Conservation (phyloP, 139 green algal genomes). For the Chlorella sorokiniana region DNA sequence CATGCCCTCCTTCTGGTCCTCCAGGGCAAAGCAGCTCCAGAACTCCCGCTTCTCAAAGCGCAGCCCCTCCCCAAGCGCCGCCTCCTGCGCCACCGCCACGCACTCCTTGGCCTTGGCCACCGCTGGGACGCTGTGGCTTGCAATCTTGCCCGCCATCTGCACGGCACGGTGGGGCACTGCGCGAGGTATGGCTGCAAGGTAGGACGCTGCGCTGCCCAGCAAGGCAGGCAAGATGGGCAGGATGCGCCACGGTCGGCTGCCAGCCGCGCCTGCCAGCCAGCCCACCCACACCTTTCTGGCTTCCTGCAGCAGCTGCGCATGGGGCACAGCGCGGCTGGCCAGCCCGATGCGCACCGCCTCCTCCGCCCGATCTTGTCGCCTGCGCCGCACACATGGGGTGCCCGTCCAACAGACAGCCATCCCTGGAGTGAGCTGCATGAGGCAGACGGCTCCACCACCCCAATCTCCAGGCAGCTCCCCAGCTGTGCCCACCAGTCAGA, state of each 20-base stretch:
- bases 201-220: too few relatives aligned
- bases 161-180: not conserved
- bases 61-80: slow-evolving; percentile 41
- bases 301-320: slow-evolving; percentile 56
- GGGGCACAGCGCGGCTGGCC: slow-evolving; percentile 52
- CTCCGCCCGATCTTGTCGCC: too few relatives aligned
- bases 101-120: slow-evolving; percentile 35
- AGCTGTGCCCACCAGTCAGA: slow-evolving; percentile 47
- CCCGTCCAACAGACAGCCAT: not conserved
- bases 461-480: too few relatives aligned
- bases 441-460: too few relatives aligned
- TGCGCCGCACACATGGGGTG: slow-evolving; percentile 45
- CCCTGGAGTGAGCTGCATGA: not conserved
- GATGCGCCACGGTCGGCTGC: too few relatives aligned
- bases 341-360: slow-evolving; percentile 60
- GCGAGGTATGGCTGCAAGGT: not conserved
- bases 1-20: slow-evolving; percentile 77
- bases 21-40: slow-evolving; percentile 67
- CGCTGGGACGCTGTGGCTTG: not conserved
- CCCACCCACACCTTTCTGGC: slow-evolving; percentile 40
- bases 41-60: slow-evolving; percentile 61
- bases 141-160: slow-evolving; percentile 48
- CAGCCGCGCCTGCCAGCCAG: not conserved
- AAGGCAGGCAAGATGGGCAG: not conserved
- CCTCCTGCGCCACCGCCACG: not conserved